Percentiles rank a stretch among this genome's conserved stretches.
Conservation (phyloP, 1,139 yeast species). For the Zygoascus meyerae region DNA sequence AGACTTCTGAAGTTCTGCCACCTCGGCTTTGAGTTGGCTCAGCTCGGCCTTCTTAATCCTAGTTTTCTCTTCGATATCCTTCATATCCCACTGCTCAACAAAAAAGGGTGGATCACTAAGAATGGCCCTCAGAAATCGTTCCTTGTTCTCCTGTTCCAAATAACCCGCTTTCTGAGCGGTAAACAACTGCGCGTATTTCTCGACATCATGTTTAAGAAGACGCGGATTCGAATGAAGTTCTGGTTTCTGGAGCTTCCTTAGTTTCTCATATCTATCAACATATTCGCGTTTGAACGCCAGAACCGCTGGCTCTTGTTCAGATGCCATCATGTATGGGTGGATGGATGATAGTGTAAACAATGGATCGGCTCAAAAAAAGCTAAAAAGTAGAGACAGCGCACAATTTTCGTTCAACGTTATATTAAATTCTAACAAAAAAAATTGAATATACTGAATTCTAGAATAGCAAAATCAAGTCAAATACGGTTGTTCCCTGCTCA, state of each 20-base stretch:
- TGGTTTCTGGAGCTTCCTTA: slow-evolving; percentile 13
- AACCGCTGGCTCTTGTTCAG: too few relatives aligned
- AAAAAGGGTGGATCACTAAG: slow-evolving; percentile 34
- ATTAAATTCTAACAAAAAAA: too few relatives aligned
- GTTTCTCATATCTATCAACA: slow-evolving; percentile 12
- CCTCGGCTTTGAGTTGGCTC: slow-evolving; percentile 19
- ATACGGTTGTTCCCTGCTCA: too few relatives aligned
- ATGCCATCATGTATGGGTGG: too few relatives aligned
- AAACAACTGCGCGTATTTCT: slow-evolving; percentile 36
- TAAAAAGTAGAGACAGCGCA: too few relatives aligned
- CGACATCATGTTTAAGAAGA: slow-evolving; percentile 26
- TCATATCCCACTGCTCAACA: slow-evolving; percentile 31
- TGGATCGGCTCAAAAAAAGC: too few relatives aligned
- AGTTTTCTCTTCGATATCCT: slow-evolving; percentile 29
- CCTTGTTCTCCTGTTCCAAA: slow-evolving; percentile 63
- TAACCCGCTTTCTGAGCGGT: slow-evolving; percentile 54
- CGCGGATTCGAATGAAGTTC: slow-evolving; percentile 22
- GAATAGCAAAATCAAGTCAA: too few relatives aligned
- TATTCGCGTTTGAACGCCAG: slow-evolving; percentile 17
- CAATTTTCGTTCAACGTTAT: too few relatives aligned
- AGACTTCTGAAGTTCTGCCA: slow-evolving; percentile 19
- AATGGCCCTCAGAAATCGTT: slow-evolving; percentile 47
- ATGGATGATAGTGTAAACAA: too few relatives aligned
- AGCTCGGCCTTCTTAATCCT: slow-evolving; percentile 27
- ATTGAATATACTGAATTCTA: too few relatives aligned